Evolutionary conservation across 495 filamentous ascomycete species (phyloP).

Genomic region (Penicillium arizonense): DNA sequence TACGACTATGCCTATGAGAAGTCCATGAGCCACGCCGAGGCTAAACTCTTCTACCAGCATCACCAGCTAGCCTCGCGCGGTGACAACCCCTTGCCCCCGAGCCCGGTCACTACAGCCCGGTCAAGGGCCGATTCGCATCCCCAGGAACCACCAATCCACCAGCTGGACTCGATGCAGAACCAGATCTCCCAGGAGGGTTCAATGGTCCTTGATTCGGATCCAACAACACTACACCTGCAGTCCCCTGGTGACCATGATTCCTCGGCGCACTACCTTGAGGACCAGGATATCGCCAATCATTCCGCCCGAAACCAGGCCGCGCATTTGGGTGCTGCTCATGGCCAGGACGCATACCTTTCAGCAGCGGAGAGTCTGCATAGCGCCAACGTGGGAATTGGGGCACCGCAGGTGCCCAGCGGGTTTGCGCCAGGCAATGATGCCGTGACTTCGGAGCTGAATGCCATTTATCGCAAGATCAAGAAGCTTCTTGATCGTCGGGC

Average conservation of each 20-base stretch:
- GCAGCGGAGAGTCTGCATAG: constrained; percentile 50
- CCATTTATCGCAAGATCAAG: constrained; percentile 85
- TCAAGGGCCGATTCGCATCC: constrained; percentile 7
- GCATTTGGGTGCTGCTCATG: constrained; percentile 46
- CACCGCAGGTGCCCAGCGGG: constrained; percentile 38
- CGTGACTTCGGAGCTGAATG: constrained; percentile 75
- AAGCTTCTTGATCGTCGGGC: constrained; percentile 79
- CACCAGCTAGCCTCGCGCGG: constrained; percentile 58
- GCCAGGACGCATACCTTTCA: constrained; percentile 43
- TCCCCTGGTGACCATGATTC: constrained; percentile 3
- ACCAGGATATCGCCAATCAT: constrained; percentile 40
- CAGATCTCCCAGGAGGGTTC: constrained; percentile 10
- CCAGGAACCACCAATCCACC: constrained; percentile 5
- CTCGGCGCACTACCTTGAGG: constrained; percentile 14
- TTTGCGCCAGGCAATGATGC: constrained; percentile 61
- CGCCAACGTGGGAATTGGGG: constrained; percentile 48
- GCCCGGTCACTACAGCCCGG: constrained; percentile 15
- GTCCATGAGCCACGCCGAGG: constrained; percentile 84
- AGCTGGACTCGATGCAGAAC: constrained; percentile 5
- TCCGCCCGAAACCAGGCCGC: constrained; percentile 43
- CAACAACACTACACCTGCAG: constrained; percentile 8
- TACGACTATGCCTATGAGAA: constrained; percentile 89
- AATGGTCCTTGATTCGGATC: constrained; percentile 12
- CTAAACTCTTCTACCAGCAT: constrained; percentile 92
- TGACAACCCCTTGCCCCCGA: constrained; percentile 21